A percentile compares a stretch with the other conserved stretches of the same genome.
Evolutionary conservation across 306 rosid genomes (phyloP).

Genomic region (Echinosophora koreensis): DNA sequence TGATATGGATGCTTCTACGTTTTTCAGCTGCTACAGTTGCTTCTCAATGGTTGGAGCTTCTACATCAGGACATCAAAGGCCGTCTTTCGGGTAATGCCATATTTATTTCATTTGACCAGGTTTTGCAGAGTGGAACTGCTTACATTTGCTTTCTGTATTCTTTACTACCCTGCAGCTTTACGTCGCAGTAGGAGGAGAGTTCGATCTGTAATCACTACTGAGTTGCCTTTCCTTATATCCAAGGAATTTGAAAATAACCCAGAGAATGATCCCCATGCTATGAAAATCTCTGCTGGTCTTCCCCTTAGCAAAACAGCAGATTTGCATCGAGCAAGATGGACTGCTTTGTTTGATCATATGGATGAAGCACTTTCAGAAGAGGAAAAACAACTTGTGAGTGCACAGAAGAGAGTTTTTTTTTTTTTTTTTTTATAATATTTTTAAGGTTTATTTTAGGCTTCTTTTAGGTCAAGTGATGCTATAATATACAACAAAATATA

Average conservation of each 20-base stretch:
- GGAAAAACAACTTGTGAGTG: slow-evolving; percentile 93
- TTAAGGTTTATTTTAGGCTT: slow-evolving; percentile 6
- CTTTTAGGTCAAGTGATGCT: slow-evolving; percentile 1
- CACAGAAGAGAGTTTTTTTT: not conserved
- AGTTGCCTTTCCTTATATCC: slow-evolving; percentile 79
- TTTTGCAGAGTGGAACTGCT: slow-evolving; percentile 35
- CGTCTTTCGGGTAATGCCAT: slow-evolving; percentile 79
- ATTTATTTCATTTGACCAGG: slow-evolving; percentile 18
- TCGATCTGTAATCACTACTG: slow-evolving; percentile 77
- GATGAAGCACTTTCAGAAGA: slow-evolving; percentile 88
- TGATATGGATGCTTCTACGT: slow-evolving; percentile 45
- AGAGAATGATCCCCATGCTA: slow-evolving; percentile 55
- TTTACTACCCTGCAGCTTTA: slow-evolving; percentile 67
- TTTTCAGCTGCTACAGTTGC: slow-evolving; percentile 96
- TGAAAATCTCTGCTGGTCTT: slow-evolving; percentile 45
- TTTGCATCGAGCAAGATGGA: slow-evolving; percentile 87
- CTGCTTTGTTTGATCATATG: slow-evolving; percentile 81
- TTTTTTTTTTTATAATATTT: too few species aligned
- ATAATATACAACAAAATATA: not conserved
- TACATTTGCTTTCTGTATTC: slow-evolving; percentile 26
- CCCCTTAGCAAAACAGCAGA: slow-evolving; percentile 61
- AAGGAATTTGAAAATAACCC: slow-evolving; percentile 74
- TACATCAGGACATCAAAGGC: slow-evolving; percentile 84
- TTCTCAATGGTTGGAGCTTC: slow-evolving; percentile 95
- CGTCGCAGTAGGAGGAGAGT: slow-evolving; percentile 89